Conservation (phyloP, 768 basidiomycete species). For the Mrakia blollopis region DNA sequence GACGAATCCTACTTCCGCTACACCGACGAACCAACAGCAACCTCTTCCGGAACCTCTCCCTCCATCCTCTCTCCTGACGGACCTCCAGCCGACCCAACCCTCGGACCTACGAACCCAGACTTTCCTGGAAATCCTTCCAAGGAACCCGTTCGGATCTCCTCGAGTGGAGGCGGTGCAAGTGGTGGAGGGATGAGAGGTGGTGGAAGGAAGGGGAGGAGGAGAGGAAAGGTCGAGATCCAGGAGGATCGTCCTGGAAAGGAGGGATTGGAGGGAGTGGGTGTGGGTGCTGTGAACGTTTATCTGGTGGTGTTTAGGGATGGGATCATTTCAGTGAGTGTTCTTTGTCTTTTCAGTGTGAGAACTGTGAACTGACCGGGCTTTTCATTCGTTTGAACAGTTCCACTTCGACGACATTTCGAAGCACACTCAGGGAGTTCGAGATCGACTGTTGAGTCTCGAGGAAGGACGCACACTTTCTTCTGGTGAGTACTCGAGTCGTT, state of each 20-base stretch:
- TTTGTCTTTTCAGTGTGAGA: background rate
- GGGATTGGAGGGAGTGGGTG: slow-evolving; percentile 49
- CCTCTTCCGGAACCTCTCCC: background rate
- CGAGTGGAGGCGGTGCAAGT: background rate
- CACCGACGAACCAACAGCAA: slow-evolving; percentile 36
- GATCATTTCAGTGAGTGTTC: slow-evolving; percentile 51
- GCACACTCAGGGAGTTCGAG: slow-evolving; percentile 70
- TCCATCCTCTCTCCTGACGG: slow-evolving; percentile 3
- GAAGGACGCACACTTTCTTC: slow-evolving; percentile 64
- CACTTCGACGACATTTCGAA: slow-evolving; percentile 87
- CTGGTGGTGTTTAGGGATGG: slow-evolving; percentile 83
- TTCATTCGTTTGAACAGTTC: slow-evolving; percentile 53
- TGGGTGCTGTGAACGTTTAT: slow-evolving; percentile 81
- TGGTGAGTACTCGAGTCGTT: slow-evolving; percentile 49
- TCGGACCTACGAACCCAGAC: slow-evolving; percentile 23
- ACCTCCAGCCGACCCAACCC: slow-evolving; percentile 3
- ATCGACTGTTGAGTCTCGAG: slow-evolving; percentile 62
- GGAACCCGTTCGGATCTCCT: slow-evolving; percentile 14
- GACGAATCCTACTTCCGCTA: slow-evolving; percentile 54
- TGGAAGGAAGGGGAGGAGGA: slow-evolving; percentile 20
- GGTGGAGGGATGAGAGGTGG: background rate
- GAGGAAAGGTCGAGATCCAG: slow-evolving; percentile 47
- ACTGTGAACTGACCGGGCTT: background rate
- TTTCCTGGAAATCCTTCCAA: slow-evolving; percentile 13
- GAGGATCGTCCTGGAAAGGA: slow-evolving; percentile 49